Evolutionary conservation across 2,329 filamentous ascomycete genomes (phyloP).

Genomic region (Fusarium succisae): DNA sequence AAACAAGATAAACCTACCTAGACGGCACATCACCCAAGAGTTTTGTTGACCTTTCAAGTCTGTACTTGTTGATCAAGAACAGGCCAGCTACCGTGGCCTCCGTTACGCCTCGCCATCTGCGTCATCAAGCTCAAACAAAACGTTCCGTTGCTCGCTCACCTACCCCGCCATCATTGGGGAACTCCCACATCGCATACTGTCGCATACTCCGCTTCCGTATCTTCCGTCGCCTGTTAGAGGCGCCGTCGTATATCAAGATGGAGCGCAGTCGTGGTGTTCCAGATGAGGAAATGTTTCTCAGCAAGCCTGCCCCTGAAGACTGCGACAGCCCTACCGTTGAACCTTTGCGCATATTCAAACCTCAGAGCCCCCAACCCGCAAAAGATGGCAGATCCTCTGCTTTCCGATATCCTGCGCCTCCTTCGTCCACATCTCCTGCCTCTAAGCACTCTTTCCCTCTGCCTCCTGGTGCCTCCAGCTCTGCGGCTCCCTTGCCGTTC

Average conservation of each 20-base stretch:
- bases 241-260: constrained; percentile 49
- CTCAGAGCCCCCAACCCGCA: constrained; percentile 69
- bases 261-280: constrained; percentile 70
- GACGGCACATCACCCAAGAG: background rate
- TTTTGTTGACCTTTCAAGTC: background rate
- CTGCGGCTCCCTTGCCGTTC: constrained; percentile 73
- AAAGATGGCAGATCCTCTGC: constrained; percentile 50
- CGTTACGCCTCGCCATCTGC: background rate
- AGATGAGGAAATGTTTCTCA: constrained; percentile 87
- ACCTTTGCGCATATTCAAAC: constrained; percentile 86
- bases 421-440: constrained; percentile 52
- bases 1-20: constrained; percentile 10
- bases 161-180: constrained; percentile 28
- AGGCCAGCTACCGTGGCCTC: constrained; percentile 3
- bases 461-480: constrained; percentile 75
- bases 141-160: background rate
- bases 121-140: constrained; percentile 10
- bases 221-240: constrained; percentile 5
- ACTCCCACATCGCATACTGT: constrained; percentile 16
- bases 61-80: constrained; percentile 13
- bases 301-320: constrained; percentile 60
- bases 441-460: constrained; percentile 69
- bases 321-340: constrained; percentile 81
- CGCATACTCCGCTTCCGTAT: background rate
- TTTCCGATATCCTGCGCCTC: constrained; percentile 62